Conservation (phyloP, 2,329 filamentous ascomycete genomes). For the Claviceps digitariae region DNA sequence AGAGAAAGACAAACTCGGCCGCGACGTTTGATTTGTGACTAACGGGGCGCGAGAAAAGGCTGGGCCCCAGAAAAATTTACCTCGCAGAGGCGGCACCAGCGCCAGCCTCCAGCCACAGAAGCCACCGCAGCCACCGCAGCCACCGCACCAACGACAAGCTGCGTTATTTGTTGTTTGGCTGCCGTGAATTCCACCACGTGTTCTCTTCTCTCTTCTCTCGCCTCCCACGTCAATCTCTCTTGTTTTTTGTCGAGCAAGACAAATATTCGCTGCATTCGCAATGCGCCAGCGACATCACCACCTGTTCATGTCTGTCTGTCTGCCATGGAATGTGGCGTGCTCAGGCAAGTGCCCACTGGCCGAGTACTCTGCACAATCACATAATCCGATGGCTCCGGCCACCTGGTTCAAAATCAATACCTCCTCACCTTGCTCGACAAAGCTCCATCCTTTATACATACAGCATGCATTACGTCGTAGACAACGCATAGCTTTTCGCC, state of each 20-base stretch:
- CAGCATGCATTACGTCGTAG: not conserved
- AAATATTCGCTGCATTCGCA: not conserved
- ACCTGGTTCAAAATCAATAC: not conserved
- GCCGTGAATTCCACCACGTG: not conserved
- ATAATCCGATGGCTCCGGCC: not conserved
- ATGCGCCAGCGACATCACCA: not conserved
- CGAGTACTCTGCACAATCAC: not conserved
- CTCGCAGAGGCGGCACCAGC: constrained; percentile 14
- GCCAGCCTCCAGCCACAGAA: constrained; percentile 3
- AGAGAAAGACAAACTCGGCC: constrained; percentile 22
- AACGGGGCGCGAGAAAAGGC: constrained; percentile 22
- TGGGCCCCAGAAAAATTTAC: constrained; percentile 21
- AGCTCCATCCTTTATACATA: not conserved
- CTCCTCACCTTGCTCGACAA: not conserved
- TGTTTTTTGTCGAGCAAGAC: not conserved
- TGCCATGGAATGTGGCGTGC: not conserved
- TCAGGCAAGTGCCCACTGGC: not conserved
- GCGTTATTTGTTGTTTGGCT: not conserved
- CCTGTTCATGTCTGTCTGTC: not conserved
- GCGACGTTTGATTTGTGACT: constrained; percentile 23
- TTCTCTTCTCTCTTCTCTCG: not conserved
- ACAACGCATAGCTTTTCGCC: not conserved
- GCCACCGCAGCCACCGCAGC: constrained; percentile 1
- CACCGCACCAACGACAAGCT: not conserved
- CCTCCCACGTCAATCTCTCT: not conserved